phyloP scores from a whole-genome alignment of 2,329 filamentous ascomycete species.

The Botryosphaeria dothidea region DNA sequence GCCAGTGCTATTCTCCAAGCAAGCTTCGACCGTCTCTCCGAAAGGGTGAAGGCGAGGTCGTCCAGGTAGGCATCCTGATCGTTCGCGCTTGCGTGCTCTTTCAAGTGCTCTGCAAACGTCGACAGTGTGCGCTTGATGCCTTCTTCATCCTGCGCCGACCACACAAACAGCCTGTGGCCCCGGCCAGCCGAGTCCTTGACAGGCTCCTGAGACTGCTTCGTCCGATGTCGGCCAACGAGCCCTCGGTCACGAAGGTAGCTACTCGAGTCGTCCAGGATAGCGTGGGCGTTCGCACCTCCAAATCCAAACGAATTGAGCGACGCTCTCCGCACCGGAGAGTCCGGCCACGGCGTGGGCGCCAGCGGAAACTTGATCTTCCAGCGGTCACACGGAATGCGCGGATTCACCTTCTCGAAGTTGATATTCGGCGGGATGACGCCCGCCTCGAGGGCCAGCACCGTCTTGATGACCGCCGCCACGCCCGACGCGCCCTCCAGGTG shows the following conservation, averaged over 20 bases:
- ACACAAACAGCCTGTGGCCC: conserved; percentile 16
- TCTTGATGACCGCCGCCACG: conserved; percentile 35
- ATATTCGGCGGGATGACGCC: conserved; percentile 33
- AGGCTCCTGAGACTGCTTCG: background rate
- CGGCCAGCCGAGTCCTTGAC: background rate
- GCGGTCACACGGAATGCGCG: conserved; percentile 25
- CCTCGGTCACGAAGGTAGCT: conserved; percentile 20
- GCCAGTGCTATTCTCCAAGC: background rate
- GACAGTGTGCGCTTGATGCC: conserved; percentile 9
- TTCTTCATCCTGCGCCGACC: conserved; percentile 18
- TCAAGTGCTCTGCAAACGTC: conserved; percentile 5
- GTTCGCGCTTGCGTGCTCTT: background rate
- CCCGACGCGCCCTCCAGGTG: conserved; percentile 38
- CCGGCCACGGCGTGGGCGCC: conserved; percentile 20
- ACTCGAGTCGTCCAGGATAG: conserved; percentile 16
- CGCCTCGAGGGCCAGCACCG: conserved; percentile 38
- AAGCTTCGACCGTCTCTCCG: background rate
- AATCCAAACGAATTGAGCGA: conserved; percentile 23
- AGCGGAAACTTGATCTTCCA: conserved; percentile 18
- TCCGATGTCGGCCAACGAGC: background rate
- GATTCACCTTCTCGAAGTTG: conserved; percentile 32
- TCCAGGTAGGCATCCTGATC: background rate
- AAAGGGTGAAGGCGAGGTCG: conserved; percentile 10
- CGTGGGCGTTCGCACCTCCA: conserved; percentile 22
- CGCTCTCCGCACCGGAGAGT: conserved; percentile 11